Evolutionary conservation across 345 rosid genomes (phyloP).

Genomic region (Eucalyptus erythrocorys): DNA sequence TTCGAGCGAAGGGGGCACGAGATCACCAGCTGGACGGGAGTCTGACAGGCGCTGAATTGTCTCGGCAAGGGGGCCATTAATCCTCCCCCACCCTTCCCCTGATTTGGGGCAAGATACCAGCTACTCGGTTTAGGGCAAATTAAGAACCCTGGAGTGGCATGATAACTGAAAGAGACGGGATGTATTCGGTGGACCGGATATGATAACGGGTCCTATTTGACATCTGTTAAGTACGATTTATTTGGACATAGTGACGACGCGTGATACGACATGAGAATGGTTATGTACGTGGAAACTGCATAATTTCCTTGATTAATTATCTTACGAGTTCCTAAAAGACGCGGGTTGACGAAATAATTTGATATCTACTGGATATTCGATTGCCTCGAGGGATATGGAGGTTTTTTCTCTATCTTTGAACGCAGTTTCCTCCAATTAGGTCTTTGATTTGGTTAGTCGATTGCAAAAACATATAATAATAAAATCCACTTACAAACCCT

Average conservation of each 20-base stretch:
- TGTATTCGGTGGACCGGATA: neutral
- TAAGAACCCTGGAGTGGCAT: neutral
- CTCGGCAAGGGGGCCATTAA: neutral
- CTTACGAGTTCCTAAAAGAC: neutral
- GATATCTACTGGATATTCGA: neutral
- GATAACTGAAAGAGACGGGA: neutral
- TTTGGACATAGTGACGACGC: neutral
- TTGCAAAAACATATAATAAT: neutral
- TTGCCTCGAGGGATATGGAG: neutral
- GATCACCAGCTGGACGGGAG: neutral
- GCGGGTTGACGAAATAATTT: neutral
- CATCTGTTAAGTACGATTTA: neutral
- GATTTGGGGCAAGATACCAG: neutral
- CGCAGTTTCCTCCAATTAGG: neutral
- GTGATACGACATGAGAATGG: accelerated
- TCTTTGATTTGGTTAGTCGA: neutral
- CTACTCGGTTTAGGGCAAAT: neutral
- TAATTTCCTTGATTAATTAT: neutral
- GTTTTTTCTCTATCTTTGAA: neutral
- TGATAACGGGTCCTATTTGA: neutral
- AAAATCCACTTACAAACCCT: neutral
- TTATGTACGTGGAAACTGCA: neutral
- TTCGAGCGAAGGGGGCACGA: neutral
- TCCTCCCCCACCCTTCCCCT: neutral
- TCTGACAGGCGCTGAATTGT: neutral